Evolutionary conservation across 257 asterid genomes (phyloP).

Genomic region (Striga asiatica): DNA sequence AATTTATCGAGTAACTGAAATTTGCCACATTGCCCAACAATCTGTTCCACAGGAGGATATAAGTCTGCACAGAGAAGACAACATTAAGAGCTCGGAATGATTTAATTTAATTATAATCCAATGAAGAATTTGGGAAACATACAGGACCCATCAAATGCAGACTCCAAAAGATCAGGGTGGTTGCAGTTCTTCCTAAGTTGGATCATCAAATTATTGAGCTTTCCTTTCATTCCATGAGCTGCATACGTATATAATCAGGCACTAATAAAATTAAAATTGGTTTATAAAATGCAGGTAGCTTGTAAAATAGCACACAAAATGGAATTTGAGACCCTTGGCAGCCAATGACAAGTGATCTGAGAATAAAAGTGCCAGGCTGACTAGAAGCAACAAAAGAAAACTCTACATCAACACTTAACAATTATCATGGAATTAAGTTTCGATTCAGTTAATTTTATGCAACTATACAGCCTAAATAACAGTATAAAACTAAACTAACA

Average conservation of each 20-base stretch:
- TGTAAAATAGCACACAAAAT: neutral
- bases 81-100: slow-evolving; percentile 7
- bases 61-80: slow-evolving; percentile 30
- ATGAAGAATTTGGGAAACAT: slow-evolving; percentile 26
- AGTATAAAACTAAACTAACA: no score
- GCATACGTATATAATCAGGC: slow-evolving; percentile 27
- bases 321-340: neutral
- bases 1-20: slow-evolving; percentile 71
- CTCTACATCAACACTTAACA: no score
- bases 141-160: slow-evolving; percentile 74
- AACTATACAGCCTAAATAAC: no score
- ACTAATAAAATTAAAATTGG: neutral
- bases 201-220: slow-evolving; percentile 71
- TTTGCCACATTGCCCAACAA: slow-evolving; percentile 91
- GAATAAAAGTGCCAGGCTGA: neutral
- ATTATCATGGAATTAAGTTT: no score
- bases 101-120: neutral
- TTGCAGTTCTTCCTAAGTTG: slow-evolving; percentile 97
- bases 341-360: neutral
- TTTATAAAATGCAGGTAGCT: neutral
- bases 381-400: neutral
- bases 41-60: slow-evolving; percentile 77
- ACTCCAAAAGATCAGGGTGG: slow-evolving; percentile 96
- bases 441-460: no score
- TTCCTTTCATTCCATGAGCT: slow-evolving; percentile 63